Conservation (phyloP, 1,139 yeast species). For the Nakaseomyces glabratus region DNA sequence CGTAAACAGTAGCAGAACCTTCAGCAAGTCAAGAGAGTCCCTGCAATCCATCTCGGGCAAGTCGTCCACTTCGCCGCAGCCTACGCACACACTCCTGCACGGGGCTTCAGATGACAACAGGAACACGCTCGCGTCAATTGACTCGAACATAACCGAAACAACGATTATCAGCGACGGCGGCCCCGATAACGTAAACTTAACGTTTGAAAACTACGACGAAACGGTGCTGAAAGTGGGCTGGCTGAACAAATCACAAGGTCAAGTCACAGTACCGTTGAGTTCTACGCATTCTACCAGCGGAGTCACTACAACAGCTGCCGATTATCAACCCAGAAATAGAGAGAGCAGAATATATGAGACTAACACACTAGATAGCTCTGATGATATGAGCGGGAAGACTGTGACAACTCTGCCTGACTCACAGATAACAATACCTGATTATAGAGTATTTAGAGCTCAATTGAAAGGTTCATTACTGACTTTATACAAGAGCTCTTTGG, state of each 20-base stretch:
- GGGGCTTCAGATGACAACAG: too few relatives aligned
- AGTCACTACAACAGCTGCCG: slow-evolving; percentile 10
- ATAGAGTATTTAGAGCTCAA: slow-evolving; percentile 49
- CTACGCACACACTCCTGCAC: too few relatives aligned
- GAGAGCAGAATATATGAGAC: slow-evolving; percentile 21
- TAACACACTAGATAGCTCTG: not conserved
- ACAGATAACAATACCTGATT: slow-evolving; percentile 23
- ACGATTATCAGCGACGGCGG: too few relatives aligned
- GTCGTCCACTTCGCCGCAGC: too few relatives aligned
- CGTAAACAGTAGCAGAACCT: not conserved
- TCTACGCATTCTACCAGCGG: not conserved
- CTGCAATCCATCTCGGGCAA: too few relatives aligned
- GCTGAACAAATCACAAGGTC: slow-evolving; percentile 38
- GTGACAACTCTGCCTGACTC: slow-evolving; percentile 10
- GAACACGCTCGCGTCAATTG: too few relatives aligned
- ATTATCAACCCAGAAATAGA: slow-evolving; percentile 20
- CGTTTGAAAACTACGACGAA: slow-evolving; percentile 33
- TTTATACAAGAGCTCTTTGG: slow-evolving; percentile 47
- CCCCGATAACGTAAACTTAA: slow-evolving; percentile 15
- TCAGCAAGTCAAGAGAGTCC: too few relatives aligned
- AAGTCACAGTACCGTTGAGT: slow-evolving; percentile 16
- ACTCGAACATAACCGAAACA: too few relatives aligned
- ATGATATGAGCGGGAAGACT: slow-evolving; percentile 7
- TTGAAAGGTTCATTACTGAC: slow-evolving; percentile 53
- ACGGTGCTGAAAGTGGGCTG: slow-evolving; percentile 38